Conservation (phyloP, 768 basidiomycete genomes). For the Sarcodon aspratus region DNA sequence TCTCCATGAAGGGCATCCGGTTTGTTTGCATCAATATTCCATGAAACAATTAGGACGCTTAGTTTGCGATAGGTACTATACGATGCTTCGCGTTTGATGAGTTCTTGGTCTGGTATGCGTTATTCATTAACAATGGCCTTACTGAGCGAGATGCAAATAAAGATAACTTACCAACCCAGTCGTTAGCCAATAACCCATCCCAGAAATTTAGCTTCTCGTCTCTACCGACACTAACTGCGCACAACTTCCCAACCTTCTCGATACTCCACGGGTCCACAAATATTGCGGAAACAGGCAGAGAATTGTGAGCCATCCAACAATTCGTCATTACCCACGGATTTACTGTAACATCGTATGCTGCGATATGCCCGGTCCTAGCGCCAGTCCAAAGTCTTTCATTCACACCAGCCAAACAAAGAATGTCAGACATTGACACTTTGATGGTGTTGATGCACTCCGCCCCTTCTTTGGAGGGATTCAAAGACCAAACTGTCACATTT, state of each 20-base stretch:
- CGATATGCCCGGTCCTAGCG: slow-evolving; percentile 68
- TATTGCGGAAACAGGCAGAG: slow-evolving; percentile 50
- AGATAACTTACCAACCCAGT: slow-evolving; percentile 69
- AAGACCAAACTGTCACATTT: slow-evolving; percentile 71
- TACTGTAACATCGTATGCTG: slow-evolving; percentile 63
- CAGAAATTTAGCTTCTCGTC: slow-evolving; percentile 71
- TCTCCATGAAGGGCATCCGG: slow-evolving; percentile 62
- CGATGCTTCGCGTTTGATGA: slow-evolving; percentile 60
- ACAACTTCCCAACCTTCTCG: slow-evolving; percentile 52
- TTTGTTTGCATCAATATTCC: slow-evolving; percentile 87
- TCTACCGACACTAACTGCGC: slow-evolving; percentile 64
- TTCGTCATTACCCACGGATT: slow-evolving; percentile 85
- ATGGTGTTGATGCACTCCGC: slow-evolving; percentile 65
- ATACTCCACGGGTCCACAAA: slow-evolving; percentile 67
- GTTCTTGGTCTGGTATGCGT: slow-evolving; percentile 47
- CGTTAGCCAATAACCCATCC: slow-evolving; percentile 79
- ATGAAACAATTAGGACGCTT: slow-evolving; percentile 71
- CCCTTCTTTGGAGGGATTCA: slow-evolving; percentile 39
- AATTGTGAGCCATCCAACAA: slow-evolving; percentile 73
- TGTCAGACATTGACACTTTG: slow-evolving; percentile 72
- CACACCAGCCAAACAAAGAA: slow-evolving; percentile 78
- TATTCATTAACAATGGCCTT: background rate
- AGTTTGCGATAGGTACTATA: slow-evolving; percentile 77
- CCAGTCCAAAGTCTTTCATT: slow-evolving; percentile 83
- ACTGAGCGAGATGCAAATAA: background rate